Base-by-base conservation (phyloP, 306 rosid species). In the Corylus avellana region DNA sequence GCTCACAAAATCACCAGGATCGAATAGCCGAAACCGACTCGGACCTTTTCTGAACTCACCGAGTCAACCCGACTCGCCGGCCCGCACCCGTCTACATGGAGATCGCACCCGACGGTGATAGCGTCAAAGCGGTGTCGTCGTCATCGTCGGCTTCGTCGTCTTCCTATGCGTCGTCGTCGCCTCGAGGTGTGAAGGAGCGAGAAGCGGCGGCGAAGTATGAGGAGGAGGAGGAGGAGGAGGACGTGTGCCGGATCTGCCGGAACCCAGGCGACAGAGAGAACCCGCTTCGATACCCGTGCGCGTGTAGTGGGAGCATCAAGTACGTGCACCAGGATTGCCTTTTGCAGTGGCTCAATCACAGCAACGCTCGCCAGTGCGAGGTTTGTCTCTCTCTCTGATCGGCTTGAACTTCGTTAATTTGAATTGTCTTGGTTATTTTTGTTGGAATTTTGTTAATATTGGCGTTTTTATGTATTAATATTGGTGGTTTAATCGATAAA, bases 351-450 rank as follows among this genome's bases (percentile, higher is more conserved):
- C 98, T 96, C 74, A 93, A 90, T 89, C 99, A 96, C 83, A 96
- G 99, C 91, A 96, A 96, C 87, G 99, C 98, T 78, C 97, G 99
- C 66, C 99, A 96, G 86, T 96, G 99, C 91, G 99, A 96, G 98
- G 99, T 96, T 82, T 75, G 2, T 77, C 68, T 69, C 37, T n/a
- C 75, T 68, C 18, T 69, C 16, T 62, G 22, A 32, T 49, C 55
- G n/a, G 50, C 25, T 49, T 50, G n/a, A 20, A 72, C 9, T 77
- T 48, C 50, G 67, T 9, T 62, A 13, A 1, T 75, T 63, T 44
- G 76, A 72, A 78, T 46, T 79, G 42, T 50, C 77, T 61, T 18
- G 66, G 46, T 69, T 51, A 73, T 44, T 35, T 59, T 22, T 56
- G n/a, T 50, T 17, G 1, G 11, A n/a, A 56, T n/a, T 8, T n/a